phyloP scores from a whole-genome alignment of 345 rosid genomes.

The Boechera retrofracta region DNA sequence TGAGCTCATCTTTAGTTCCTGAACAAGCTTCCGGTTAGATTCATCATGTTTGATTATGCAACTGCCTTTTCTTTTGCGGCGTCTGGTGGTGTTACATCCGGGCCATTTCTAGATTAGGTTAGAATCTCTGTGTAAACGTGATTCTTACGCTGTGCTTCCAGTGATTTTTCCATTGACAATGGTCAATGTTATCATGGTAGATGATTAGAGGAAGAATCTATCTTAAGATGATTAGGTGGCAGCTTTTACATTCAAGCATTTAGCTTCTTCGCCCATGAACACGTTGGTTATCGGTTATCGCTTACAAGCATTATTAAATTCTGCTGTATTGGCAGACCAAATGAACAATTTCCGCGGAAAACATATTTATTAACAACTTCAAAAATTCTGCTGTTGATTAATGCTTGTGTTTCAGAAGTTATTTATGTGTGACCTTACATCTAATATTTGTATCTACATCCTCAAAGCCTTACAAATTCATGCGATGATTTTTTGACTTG shows the following conservation, averaged over 20 bases:
- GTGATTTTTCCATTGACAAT: not conserved
- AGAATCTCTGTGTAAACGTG: not conserved
- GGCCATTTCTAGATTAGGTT: not conserved
- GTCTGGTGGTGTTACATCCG: not conserved
- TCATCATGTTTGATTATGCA: not conserved
- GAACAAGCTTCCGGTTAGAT: not conserved
- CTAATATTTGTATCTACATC: not conserved
- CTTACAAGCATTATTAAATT: not conserved
- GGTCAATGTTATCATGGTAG: not conserved
- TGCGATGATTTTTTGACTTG: not conserved
- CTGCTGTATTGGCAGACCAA: not conserved
- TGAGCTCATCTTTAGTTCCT: constrained; percentile 2
- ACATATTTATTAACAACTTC: not conserved
- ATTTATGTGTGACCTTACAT: not conserved
- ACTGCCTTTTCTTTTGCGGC: not conserved
- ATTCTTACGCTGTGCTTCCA: not conserved
- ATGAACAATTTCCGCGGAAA: not conserved
- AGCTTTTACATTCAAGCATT: not conserved
- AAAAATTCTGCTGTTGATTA: not conserved
- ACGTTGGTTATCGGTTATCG: not conserved
- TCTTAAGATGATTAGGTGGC: constrained; percentile 11
- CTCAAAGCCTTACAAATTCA: not conserved
- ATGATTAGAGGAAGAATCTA: constrained; percentile 10
- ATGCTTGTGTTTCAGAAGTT: not conserved
- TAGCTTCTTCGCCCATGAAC: not conserved